phyloP scores from a whole-genome alignment of 1,284 basidiomycete genomes.

The Microstroma glucosiphilum region DNA sequence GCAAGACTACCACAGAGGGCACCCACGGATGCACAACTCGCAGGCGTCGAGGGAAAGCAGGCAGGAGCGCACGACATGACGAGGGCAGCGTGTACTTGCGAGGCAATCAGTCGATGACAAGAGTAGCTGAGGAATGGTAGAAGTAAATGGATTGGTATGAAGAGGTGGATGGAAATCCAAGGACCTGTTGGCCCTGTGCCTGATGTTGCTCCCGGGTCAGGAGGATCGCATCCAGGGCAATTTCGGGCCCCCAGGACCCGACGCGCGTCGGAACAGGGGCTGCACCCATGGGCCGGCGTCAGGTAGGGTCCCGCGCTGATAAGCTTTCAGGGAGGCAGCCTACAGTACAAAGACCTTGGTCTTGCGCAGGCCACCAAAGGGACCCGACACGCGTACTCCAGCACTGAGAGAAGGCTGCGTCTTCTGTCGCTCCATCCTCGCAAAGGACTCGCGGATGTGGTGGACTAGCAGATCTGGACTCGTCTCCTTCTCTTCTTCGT shows the following conservation, averaged over 20 bases:
- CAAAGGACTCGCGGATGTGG: conserved; percentile 46
- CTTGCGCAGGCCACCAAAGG: background rate
- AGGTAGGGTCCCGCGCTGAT: too few relatives aligned
- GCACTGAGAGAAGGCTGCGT: conserved; percentile 21
- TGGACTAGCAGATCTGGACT: conserved; percentile 28
- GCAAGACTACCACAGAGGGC: background rate
- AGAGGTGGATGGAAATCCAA: too few relatives aligned
- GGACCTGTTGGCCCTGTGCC: too few relatives aligned
- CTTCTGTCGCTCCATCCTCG: conserved; percentile 32
- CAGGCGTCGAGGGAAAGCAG: conserved; percentile 5
- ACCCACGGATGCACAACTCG: background rate
- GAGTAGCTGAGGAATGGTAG: too few relatives aligned
- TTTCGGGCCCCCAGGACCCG: too few relatives aligned
- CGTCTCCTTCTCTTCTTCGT: conserved; percentile 13
- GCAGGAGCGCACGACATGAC: conserved; percentile 11
- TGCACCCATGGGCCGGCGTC: too few relatives aligned
- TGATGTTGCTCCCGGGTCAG: too few relatives aligned
- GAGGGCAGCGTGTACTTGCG: background rate
- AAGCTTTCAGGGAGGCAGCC: too few relatives aligned
- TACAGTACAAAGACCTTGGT: too few relatives aligned
- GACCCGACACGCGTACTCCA: conserved; percentile 16
- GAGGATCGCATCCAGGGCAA: too few relatives aligned
- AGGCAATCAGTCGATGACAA: conserved; percentile 11
- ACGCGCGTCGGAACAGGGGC: too few relatives aligned
- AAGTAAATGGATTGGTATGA: too few relatives aligned